These are phyloP conservation scores for Magnolia officinalis DNA, from an alignment of 164 flowering plant species.

Conservation along the genomic window DNA sequence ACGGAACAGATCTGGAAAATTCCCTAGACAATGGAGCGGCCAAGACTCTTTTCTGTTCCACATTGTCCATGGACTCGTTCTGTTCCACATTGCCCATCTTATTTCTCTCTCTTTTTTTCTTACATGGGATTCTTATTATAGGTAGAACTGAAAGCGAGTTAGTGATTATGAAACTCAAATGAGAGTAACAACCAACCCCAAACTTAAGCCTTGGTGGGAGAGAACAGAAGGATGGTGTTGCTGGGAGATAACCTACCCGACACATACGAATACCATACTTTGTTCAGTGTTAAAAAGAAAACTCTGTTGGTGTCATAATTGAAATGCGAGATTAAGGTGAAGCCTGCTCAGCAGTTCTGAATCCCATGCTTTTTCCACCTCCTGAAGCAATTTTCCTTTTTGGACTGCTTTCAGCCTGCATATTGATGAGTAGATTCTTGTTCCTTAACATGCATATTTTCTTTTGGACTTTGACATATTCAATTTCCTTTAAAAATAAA, in stretches of 20 bases:
- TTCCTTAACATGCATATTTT: background rate
- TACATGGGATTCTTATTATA: background rate
- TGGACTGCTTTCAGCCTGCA: too few species aligned
- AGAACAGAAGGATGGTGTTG: background rate
- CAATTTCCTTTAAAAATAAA: background rate
- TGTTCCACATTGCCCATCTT: background rate
- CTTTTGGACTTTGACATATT: background rate
- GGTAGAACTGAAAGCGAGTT: too few species aligned
- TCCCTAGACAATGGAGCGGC: too few species aligned
- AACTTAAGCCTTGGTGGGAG: background rate
- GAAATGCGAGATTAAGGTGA: too few species aligned
- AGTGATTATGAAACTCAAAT: background rate
- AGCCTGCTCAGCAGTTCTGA: too few species aligned
- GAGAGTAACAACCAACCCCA: background rate
- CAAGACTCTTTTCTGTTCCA: background rate
- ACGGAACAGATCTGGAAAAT: too few species aligned
- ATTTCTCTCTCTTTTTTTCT: background rate
- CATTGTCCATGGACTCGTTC: background rate
- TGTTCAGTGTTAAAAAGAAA: too few species aligned
- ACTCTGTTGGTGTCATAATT: too few species aligned
- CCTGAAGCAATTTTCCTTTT: too few species aligned
- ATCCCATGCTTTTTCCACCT: too few species aligned
- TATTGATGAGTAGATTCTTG: background rate
- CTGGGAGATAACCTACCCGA: too few species aligned
- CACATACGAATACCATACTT: too few species aligned